A percentile compares a stretch with the other conserved stretches of the same genome.
phyloP scores from a whole-genome alignment of 179 eudicot species.

The Gypsophila paniculata region DNA sequence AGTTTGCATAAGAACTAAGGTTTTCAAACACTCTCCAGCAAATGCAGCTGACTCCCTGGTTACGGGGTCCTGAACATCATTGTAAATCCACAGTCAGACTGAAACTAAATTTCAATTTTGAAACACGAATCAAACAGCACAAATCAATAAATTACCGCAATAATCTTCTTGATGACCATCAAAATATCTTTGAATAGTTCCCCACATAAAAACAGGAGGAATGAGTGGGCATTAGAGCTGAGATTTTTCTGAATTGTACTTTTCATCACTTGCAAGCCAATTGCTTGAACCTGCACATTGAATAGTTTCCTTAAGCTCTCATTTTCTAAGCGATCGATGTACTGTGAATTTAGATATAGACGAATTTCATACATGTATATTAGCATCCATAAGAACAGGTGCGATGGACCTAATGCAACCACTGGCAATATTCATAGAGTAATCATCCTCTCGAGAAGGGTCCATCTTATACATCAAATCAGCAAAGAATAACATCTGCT shows the following conservation, averaged over 20 bases:
- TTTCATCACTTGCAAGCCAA: constrained; percentile 77
- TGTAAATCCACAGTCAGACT: constrained; percentile 20
- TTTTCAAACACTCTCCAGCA: constrained; percentile 78
- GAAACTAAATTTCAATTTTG: constrained; percentile 18
- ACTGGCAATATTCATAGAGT: constrained; percentile 41
- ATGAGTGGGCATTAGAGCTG: constrained; percentile 43
- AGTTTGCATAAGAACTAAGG: constrained; percentile 77
- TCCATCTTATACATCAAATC: constrained; percentile 50
- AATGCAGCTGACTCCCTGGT: constrained; percentile 67
- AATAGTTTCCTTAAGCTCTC: constrained; percentile 15
- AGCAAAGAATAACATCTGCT: constrained; percentile 52
- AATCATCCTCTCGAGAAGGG: constrained; percentile 36
- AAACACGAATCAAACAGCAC: constrained; percentile 13
- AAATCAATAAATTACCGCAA: constrained; percentile 46
- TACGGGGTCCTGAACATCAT: constrained; percentile 57
- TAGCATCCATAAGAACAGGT: constrained; percentile 50
- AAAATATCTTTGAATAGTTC: constrained; percentile 62
- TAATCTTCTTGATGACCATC: constrained; percentile 38
- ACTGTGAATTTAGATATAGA: constrained; percentile 2
- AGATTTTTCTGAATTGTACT: constrained; percentile 51
- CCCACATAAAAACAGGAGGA: constrained; percentile 54
- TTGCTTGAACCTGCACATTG: constrained; percentile 61
- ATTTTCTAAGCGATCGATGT: neutral
- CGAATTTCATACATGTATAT: constrained; percentile 53
- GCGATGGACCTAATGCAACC: constrained; percentile 47